phyloP scores from a whole-genome alignment of 129 eudicot genomes.

The Flaveria trinervia region DNA sequence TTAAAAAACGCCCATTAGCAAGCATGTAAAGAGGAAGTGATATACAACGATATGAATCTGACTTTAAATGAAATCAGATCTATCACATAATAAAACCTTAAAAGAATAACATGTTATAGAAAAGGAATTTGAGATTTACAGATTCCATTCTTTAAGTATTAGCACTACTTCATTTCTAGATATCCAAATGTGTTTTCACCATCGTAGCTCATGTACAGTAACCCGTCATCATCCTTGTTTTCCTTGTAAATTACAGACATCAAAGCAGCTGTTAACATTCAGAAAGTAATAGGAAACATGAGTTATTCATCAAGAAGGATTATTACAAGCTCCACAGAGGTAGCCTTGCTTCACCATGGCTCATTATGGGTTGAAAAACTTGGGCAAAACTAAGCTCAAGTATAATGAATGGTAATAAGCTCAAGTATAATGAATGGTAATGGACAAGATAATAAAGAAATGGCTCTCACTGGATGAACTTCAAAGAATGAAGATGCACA shows the following conservation, averaged over 20 bases:
- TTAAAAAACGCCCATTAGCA: no score
- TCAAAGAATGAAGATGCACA: no score
- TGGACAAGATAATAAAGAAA: no score
- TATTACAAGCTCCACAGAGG: no score
- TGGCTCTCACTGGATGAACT: no score
- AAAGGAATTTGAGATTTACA: constrained; percentile 31
- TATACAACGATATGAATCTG: background rate
- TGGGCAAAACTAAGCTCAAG: no score
- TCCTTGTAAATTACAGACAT: constrained; percentile 79
- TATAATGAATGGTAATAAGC: no score
- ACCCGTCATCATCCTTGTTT: constrained; percentile 78
- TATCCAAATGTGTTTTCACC: constrained; percentile 80
- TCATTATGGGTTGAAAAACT: no score
- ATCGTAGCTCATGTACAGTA: constrained; percentile 75
- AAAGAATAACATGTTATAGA: background rate
- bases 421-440: no score
- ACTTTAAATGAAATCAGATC: background rate
- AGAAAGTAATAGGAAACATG: background rate
- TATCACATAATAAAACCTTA: background rate
- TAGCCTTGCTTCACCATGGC: no score
- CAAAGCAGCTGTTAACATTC: constrained; percentile 53
- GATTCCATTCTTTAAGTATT: constrained; percentile 1
- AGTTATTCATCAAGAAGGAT: background rate
- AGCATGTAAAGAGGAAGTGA: no score
- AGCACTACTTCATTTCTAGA: constrained; percentile 17